These are phyloP conservation scores for Penicillium decumbens DNA, from an alignment of 2,329 filamentous ascomycete genomes.

Conservation along the genomic window DNA sequence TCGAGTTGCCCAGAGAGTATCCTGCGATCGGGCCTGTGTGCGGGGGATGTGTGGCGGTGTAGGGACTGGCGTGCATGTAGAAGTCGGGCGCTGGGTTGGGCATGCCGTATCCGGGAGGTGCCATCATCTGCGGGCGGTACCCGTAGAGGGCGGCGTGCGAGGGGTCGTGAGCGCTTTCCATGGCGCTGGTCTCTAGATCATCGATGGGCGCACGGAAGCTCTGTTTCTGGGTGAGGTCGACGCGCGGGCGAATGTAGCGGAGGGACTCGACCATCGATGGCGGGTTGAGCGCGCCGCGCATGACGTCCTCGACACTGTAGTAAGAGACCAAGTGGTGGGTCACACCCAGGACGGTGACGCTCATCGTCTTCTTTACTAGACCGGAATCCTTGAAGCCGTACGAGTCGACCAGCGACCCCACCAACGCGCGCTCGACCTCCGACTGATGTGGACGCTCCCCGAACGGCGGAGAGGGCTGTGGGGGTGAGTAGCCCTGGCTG, in stretches of 20 bases:
- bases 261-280: conserved; percentile 55
- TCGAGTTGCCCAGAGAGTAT: conserved; percentile 33
- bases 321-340: conserved; percentile 86
- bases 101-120: conserved; percentile 34
- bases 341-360: conserved; percentile 66
- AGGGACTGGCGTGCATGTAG: conserved; percentile 35
- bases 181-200: conserved; percentile 48
- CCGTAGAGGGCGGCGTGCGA: conserved; percentile 37
- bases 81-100: conserved; percentile 34
- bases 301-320: conserved; percentile 77
- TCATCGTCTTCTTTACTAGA: conserved; percentile 89
- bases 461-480: conserved; percentile 32
- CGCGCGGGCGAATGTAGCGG: conserved; percentile 51
- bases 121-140: conserved; percentile 39
- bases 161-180: conserved; percentile 40
- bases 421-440: conserved; percentile 55
- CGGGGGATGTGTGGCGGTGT: conserved; percentile 33
- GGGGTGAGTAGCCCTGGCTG: conserved; percentile 39
- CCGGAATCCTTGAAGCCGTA: conserved; percentile 81
- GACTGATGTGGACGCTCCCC: conserved; percentile 40
- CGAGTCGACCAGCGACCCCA: conserved; percentile 82
- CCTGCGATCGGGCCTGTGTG: conserved; percentile 32
- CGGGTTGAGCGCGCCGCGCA: conserved; percentile 53
- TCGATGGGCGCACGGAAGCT: conserved; percentile 65
- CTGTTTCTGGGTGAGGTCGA: conserved; percentile 56